Base-by-base conservation (phyloP, 108 stramenopile species). In the Fistulifera solaris region DNA sequence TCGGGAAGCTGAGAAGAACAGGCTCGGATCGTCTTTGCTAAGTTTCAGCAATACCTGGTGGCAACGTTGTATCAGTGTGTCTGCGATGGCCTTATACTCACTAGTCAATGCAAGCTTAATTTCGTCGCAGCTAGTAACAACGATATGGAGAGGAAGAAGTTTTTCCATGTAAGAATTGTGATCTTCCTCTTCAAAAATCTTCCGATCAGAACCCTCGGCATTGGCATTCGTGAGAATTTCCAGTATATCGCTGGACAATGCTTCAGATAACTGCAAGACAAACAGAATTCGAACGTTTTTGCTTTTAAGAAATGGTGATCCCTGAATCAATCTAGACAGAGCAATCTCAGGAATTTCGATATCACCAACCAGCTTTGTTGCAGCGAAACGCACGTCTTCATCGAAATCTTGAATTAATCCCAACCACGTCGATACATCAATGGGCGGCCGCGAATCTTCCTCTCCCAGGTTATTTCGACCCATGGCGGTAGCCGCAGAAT, bases 161-260 rank as follows among this genome's bases (percentile, higher is more conserved):
- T n/a, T 27, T 48, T 81, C 80, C 27, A 63, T 27, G 45, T 48
- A 72, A 0, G 69, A 61, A 41, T 81, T 81, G 16, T 66, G 62
- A 22, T 76, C 76, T 64, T 82, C 81, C 15, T 65, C 71, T 52
- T 82, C 81, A 48, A 82, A 82, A 39, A 82, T 82, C 44, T 68
- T 71, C 24, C 81, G 62, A 35, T 48, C 55, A 1, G 44, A 4
- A 21, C 11, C 31, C 31, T 35, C 31, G 8, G 8, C 31, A 6
- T 8, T 8, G 31, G 8, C 31, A 35, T 35, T 35, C 8, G 31
- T 35, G 31, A 35, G 8, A 8, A 8, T 35, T 6, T 35, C 31
- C 8, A 35, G 31, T 35, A 35, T 8, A 3, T 35, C 8, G 8
- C 31, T 3, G 8, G 31, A 35, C 31, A 35, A 6, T 6, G 31